These are phyloP conservation scores for Solidago caesia DNA, from an alignment of 129 eudicot species.

Conservation along the genomic window DNA sequence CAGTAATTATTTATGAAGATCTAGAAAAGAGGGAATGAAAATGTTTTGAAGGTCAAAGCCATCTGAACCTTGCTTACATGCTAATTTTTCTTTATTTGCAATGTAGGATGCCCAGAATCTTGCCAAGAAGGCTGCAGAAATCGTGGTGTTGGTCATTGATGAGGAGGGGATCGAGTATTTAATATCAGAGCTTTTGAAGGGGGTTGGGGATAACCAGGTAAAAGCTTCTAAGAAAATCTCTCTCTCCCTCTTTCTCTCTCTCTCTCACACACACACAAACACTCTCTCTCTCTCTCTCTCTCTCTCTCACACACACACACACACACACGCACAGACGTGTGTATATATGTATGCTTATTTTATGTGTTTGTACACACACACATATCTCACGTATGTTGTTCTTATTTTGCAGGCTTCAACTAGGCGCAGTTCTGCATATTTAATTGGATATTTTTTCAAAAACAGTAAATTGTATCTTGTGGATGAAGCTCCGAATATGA, in stretches of 20 bases:
- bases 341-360: conserved; percentile 20
- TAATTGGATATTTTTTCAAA: conserved; percentile 88
- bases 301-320: neutral
- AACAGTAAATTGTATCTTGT: conserved; percentile 85
- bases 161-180: conserved; percentile 87
- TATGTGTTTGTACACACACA: conserved; percentile 15
- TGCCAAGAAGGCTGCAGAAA: conserved; percentile 96
- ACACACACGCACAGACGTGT: neutral
- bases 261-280: neutral
- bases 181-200: conserved; percentile 82
- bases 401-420: conserved; percentile 67
- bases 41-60: no score
- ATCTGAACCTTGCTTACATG: neutral
- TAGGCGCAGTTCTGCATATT: conserved; percentile 72
- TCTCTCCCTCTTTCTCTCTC: neutral
- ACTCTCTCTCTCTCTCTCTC: neutral
- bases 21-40: no score
- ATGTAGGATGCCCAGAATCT: conserved; percentile 68
- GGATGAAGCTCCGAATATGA: conserved; percentile 97
- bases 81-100: conserved; percentile 14
- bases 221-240: neutral
- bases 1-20: no score
- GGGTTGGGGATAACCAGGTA: conserved; percentile 81
- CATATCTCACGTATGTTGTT: conserved; percentile 15
- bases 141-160: conserved; percentile 93